Evolutionary conservation across 2,329 filamentous ascomycete genomes (phyloP), one percentile per base, ranked within the genome.

Genomic region (Dactylonectria estremocensis): DNA sequence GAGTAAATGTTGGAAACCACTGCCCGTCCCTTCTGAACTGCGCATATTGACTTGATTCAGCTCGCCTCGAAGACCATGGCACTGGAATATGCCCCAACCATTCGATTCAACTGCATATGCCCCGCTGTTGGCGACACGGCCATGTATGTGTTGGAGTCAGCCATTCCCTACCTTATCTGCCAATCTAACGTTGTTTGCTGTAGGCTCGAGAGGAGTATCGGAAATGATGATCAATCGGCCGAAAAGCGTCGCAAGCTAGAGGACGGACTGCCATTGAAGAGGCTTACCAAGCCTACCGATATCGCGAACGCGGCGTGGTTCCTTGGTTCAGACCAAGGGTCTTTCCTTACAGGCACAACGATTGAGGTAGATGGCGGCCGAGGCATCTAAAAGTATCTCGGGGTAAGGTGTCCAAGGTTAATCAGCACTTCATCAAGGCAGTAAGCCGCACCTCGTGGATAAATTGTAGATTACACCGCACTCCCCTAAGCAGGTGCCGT

Each of bases 91-190:
- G 43, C 43, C 14, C 43, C 43, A n/a, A 20, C 43, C 14, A 20
- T 46, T 20, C 43, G 43, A n/a, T 46, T 46, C 43, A 46, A 46
- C 20, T 46, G 43, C 43, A 46, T 46, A n/a, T 46, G 43, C 20
- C 43, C 43, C 20, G 43, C 43, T n/a, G 43, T 46, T 46, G 43
- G 43, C 20, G 43, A 46, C 16, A 46, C 43, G 14, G 14, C 43
- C 20, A 46, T 46, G 43, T 46, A 20, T 46, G 43, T 46, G 43
- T 46, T 46, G 43, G 20, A 46, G 16, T 20, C 16, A 46, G 43
- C 16, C 43, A 46, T 46, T 20, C 20, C 43, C 43, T 20, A 35
- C 31, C 31, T 35, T 46, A 46, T n/a, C 43, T 20, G 20, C 43
- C 16, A 46, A 46, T n/a, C 43, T 35, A 35, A 35, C 31, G 31